Conservation (phyloP, 306 rosid species). For the Begonia fuchsioides region DNA sequence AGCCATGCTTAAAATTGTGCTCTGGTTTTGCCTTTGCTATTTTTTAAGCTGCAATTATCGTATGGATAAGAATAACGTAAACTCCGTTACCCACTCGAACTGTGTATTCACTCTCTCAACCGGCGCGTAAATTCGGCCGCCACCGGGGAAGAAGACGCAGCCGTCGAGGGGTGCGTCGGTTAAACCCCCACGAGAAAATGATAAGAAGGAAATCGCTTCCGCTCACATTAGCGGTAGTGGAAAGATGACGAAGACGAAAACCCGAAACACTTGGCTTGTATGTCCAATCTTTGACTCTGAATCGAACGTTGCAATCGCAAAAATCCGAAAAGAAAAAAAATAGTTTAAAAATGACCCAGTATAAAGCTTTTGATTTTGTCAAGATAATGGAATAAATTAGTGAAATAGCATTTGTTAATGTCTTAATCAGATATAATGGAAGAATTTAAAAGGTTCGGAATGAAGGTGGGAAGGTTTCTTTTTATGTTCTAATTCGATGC, state of each 20-base stretch:
- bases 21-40: too few relatives aligned
- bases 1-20: background rate
- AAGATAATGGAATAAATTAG: constrained; percentile 10
- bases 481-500: constrained; percentile 25
- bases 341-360: background rate
- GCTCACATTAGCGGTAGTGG: constrained; percentile 54
- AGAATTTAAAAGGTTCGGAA: constrained; percentile 5
- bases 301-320: constrained; percentile 9
- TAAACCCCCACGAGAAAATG: background rate
- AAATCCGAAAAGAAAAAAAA: constrained; percentile 5
- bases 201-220: constrained; percentile 21
- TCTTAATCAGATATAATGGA: constrained; percentile 6
- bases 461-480: constrained; percentile 16
- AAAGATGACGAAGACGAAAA: constrained; percentile 25
- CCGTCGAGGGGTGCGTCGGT: constrained; percentile 19
- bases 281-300: constrained; percentile 29
- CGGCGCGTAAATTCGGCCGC: background rate
- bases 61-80: too few relatives aligned
- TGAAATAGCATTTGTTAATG: constrained; percentile 3
- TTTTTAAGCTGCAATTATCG: too few relatives aligned
- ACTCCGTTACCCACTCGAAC: background rate
- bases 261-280: constrained; percentile 4
- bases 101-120: background rate
- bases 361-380: background rate
- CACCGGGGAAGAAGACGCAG: background rate